phyloP scores from a whole-genome alignment of 208 protist genomes.

The Leishmania lainsoni region DNA sequence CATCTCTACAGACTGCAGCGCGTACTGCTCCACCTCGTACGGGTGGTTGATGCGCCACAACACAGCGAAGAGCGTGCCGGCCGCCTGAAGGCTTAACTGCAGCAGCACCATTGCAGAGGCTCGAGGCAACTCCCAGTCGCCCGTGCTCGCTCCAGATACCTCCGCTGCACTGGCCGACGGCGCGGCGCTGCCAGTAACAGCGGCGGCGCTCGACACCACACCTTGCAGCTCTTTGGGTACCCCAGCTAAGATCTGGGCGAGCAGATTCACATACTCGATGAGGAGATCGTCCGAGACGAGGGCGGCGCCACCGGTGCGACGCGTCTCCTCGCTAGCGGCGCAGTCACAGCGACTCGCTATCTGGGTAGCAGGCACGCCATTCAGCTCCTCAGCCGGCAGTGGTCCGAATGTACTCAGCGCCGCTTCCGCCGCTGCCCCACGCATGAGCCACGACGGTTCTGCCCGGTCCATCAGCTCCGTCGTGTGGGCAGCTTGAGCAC shows the following conservation, averaged over 20 bases:
- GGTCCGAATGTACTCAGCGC: neutral
- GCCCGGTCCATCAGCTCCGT: conserved; percentile 23
- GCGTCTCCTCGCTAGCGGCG: neutral
- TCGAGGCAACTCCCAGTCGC: conserved; percentile 38
- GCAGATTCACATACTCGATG: conserved; percentile 65
- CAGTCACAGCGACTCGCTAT: conserved; percentile 11
- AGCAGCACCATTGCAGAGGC: conserved; percentile 44
- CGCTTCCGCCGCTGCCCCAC: conserved; percentile 2
- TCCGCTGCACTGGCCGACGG: conserved; percentile 18
- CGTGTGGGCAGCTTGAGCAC: conserved; percentile 15
- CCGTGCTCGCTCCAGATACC: neutral
- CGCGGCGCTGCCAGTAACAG: neutral
- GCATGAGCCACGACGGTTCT: conserved; percentile 27
- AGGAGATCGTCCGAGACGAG: conserved; percentile 62
- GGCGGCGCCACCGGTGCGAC: neutral
- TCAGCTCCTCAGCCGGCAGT: neutral
- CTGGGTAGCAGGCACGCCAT: neutral
- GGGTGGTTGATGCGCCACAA: conserved; percentile 81
- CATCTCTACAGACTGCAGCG: conserved; percentile 31
- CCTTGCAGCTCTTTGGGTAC: conserved; percentile 66
- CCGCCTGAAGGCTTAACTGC: conserved; percentile 52
- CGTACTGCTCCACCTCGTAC: conserved; percentile 61
- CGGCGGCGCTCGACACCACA: conserved; percentile 20
- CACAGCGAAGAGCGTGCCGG: conserved; percentile 59
- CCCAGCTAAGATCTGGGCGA: conserved; percentile 66